phyloP scores from a whole-genome alignment of 106 monocot genomes.

The Agapanthus africanus region DNA sequence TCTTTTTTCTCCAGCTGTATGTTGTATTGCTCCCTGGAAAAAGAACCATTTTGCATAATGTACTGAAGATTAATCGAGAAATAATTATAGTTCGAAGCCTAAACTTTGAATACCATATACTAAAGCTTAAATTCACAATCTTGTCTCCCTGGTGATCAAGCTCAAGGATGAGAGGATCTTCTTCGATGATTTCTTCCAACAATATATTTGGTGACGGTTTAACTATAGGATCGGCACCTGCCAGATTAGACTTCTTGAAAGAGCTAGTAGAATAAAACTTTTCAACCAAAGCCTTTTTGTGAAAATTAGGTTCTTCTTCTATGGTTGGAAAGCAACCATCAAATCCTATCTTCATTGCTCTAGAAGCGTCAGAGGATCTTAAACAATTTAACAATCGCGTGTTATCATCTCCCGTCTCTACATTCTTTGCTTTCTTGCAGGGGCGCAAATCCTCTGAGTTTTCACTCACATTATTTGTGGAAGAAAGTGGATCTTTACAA shows the following conservation, averaged over 20 bases:
- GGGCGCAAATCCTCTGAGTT: not conserved
- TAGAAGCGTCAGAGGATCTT: not conserved
- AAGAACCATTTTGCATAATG: no score
- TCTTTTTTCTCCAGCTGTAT: constrained; percentile 5
- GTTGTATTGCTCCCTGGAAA: constrained; percentile 6
- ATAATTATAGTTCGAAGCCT: no score
- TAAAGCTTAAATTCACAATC: no score
- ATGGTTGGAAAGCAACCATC: not conserved
- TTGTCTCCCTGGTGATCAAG: not conserved
- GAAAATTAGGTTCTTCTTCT: constrained; percentile 7
- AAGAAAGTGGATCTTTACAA: no score
- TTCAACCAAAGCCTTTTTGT: not conserved
- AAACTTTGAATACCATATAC: no score
- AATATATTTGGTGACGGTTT: not conserved
- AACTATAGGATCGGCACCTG: not conserved
- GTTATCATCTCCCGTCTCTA: not conserved
- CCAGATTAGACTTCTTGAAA: not conserved
- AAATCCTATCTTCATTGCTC: constrained; percentile 1
- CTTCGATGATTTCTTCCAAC: not conserved
- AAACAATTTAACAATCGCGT: not conserved
- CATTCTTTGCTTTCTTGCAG: constrained; percentile 5
- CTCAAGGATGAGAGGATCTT: not conserved
- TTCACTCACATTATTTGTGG: not conserved
- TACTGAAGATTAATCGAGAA: no score
- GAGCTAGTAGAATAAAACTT: constrained; percentile 1